These are phyloP conservation scores for Trichoderma polysporum DNA, from an alignment of 2,329 filamentous ascomycete species.

Conservation along the genomic window DNA sequence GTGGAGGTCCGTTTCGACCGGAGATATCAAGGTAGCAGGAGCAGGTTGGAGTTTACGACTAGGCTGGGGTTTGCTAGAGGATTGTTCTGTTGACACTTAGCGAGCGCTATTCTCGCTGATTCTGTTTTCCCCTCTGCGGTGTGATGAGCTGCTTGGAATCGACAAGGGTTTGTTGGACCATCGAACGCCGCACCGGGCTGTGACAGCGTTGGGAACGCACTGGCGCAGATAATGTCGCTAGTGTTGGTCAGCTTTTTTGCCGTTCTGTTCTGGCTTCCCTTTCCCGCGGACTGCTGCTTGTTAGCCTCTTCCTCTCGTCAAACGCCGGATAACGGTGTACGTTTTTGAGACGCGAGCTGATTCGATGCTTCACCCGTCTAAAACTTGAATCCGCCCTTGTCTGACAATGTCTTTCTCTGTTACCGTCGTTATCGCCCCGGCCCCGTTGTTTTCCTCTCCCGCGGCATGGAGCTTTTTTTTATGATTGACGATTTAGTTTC, in stretches of 20 bases:
- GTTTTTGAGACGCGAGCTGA: not conserved
- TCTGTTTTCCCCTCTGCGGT: not conserved
- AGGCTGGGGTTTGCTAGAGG: not conserved
- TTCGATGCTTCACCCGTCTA: not conserved
- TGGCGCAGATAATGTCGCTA: not conserved
- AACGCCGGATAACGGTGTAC: not conserved
- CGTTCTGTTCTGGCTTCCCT: not conserved
- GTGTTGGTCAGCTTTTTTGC: not conserved
- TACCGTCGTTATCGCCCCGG: not conserved
- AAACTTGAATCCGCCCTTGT: not conserved
- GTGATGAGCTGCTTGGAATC: slow-evolving; percentile 9
- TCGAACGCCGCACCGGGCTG: not conserved
- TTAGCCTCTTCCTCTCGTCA: not conserved
- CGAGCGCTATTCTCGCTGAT: not conserved
- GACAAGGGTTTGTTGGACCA: slow-evolving; percentile 18
- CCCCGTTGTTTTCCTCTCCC: not conserved
- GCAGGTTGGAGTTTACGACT: not conserved
- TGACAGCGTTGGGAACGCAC: not conserved
- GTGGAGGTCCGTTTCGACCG: not conserved
- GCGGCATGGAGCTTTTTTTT: not conserved
- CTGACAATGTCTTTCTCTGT: not conserved
- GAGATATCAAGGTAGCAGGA: not conserved
- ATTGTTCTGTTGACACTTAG: not conserved
- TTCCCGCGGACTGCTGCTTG: not conserved
- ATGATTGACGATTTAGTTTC: not conserved